A percentile compares a stretch with the other conserved stretches of the same genome.
These are phyloP conservation scores for Mycena sanguinolenta DNA, from an alignment of 768 basidiomycete genomes.

Conservation along the genomic window DNA sequence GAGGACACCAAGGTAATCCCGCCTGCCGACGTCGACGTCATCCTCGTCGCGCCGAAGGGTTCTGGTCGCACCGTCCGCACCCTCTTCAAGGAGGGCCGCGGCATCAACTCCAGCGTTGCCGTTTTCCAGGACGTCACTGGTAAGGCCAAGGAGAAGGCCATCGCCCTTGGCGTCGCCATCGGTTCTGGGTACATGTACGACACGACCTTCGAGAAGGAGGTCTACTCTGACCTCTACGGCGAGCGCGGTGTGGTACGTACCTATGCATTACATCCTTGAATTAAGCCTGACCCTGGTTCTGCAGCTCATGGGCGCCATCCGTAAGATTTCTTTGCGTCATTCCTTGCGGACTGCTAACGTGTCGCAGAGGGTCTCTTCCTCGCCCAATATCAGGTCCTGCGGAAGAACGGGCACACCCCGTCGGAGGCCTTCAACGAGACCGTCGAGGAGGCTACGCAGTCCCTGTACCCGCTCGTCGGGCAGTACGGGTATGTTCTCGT, in stretches of 20 bases:
- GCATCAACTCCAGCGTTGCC: slow-evolving; percentile 95
- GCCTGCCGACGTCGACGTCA: slow-evolving; percentile 95
- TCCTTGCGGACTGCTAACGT: background rate
- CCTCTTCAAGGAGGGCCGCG: slow-evolving; percentile 99
- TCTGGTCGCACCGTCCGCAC: slow-evolving; percentile 99
- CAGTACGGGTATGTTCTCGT: slow-evolving; percentile 78
- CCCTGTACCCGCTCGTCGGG: slow-evolving; percentile 96
- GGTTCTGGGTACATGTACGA: slow-evolving; percentile 99
- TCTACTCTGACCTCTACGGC: slow-evolving; percentile 98
- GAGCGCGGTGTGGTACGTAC: slow-evolving; percentile 97
- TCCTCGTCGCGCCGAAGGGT: slow-evolving; percentile 99
- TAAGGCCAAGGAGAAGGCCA: slow-evolving; percentile 96
- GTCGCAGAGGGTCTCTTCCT: slow-evolving; percentile 93
- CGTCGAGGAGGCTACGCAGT: slow-evolving; percentile 99
- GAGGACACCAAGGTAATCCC: slow-evolving; percentile 95
- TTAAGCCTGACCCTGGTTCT: slow-evolving; percentile 10
- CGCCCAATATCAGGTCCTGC: slow-evolving; percentile 98
- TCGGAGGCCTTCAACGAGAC: slow-evolving; percentile 99
- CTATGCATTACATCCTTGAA: background rate
- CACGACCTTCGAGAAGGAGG: slow-evolving; percentile 99
- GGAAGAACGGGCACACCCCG: slow-evolving; percentile 95
- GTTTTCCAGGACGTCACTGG: slow-evolving; percentile 99
- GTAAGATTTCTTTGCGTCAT: slow-evolving; percentile 56
- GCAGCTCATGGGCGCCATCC: slow-evolving; percentile 97
- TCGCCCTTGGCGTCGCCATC: slow-evolving; percentile 93